Evolutionary conservation across 257 asterid species (phyloP).

Genomic region (Solanum clarkiae): DNA sequence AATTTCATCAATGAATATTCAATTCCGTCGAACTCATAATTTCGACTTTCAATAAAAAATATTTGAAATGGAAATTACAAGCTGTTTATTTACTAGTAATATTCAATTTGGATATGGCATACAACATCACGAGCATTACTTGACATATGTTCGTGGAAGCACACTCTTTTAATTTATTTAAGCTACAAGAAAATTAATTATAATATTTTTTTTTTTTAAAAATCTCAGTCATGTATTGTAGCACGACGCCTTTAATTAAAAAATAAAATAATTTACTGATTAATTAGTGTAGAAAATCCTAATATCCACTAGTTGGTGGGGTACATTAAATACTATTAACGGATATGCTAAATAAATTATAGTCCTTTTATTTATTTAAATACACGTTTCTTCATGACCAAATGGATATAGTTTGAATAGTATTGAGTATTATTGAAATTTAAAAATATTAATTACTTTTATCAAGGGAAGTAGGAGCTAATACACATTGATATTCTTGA

Average conservation of each 20-base stretch:
- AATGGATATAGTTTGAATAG: not conserved
- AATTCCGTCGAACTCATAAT: not conserved
- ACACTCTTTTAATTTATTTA: not conserved
- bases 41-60: not conserved
- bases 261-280: not conserved
- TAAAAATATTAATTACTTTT: not conserved
- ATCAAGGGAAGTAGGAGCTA: not conserved
- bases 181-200: not conserved
- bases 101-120: not conserved
- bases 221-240: not conserved
- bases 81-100: not conserved
- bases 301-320: not conserved
- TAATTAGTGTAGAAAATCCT: not conserved
- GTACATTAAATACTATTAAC: not conserved
- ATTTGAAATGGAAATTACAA: not conserved
- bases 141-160: conserved; percentile 20
- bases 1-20: not conserved
- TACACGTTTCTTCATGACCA: not conserved
- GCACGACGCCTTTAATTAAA: not conserved
- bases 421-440: not conserved
- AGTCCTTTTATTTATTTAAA: not conserved
- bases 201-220: not conserved
- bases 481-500: not conserved
- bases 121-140: conserved; percentile 15
- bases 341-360: not conserved